These are phyloP conservation scores for Puccinellia tenuiflora DNA, from an alignment of 176 grass and related monocot species.

Conservation along the genomic window DNA sequence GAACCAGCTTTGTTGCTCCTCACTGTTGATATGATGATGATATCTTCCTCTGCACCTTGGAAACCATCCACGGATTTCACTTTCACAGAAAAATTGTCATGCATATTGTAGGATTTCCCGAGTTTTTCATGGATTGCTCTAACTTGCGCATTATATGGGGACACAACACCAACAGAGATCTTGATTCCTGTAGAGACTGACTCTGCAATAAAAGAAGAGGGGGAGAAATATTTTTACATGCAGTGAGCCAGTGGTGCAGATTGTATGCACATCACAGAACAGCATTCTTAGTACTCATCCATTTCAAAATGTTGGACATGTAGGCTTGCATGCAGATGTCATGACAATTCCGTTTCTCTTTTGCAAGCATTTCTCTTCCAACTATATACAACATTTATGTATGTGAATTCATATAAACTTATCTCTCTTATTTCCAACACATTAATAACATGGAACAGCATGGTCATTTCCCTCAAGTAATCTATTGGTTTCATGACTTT, in stretches of 20 bases:
- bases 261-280: not conserved
- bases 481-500: not conserved
- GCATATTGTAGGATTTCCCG: conserved; percentile 15
- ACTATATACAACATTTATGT: not conserved
- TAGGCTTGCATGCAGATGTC: not conserved
- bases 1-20: conserved; percentile 45
- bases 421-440: not conserved
- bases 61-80: conserved; percentile 56
- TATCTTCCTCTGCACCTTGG: conserved; percentile 53
- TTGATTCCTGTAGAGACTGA: conserved; percentile 29
- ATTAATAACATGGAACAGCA: not conserved
- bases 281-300: not conserved
- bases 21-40: conserved; percentile 62
- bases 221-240: not conserved
- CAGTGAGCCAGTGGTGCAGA: not conserved
- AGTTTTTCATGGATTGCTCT: conserved; percentile 38
- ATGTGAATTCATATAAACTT: not conserved
- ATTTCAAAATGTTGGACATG: not conserved
- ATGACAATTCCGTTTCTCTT: not conserved
- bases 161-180: conserved; percentile 56
- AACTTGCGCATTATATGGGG: conserved; percentile 48
- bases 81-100: conserved; percentile 29
- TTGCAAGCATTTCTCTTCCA: not conserved
- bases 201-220: conserved; percentile 2
- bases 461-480: not conserved